Base-by-base conservation (phyloP, 2,329 filamentous ascomycete genomes). In the Epichloe amarillans region DNA sequence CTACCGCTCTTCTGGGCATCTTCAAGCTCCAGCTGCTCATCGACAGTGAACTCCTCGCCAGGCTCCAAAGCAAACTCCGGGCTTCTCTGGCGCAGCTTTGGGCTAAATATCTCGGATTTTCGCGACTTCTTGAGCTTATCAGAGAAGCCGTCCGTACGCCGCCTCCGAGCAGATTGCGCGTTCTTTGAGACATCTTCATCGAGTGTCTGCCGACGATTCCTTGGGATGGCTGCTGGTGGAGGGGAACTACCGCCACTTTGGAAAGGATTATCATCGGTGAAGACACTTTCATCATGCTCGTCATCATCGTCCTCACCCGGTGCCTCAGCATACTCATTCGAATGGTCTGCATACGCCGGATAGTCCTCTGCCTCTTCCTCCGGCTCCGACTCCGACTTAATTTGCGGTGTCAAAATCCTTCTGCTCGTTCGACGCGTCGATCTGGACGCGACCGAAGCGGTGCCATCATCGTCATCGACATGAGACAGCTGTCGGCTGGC, bases 41-140 rank as follows among this genome's bases (percentile, higher is more conserved):
- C 88, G 0, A 90, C 87, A 0, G 90, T 95, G 57, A 97, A 98
- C 61, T 98, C 93, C 65, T 97, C 93, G 3, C 86, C 87, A 0
- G 83, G 74, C 54, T 89, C 83, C 5, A 87, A 51, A 12, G 57
- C 33, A 5, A 63, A 59, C 26, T 69, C 68, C 0, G 68, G 66
- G 3, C 63, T 64, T 42, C 62, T 59, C 15, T 63, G 55, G 14
- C 64, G 64, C 5, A 59, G 47, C 47, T 71, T 69, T 39, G 72
- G 44, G 65, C 42, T 61, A 1, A 80, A 72, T 35, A 80, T 70
- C 52, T 82, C 78, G 53, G 84, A 80, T 0, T 75, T 77, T 47
- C 73, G 75, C 37, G 79, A 75, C 15, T 76, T 54, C 37, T 57
- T 58, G 17, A 56, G 50, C 26, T 56, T 51, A 33, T 61, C 55